Conservation (phyloP, 208 protist species). For the Leishmania gerbilli region DNA sequence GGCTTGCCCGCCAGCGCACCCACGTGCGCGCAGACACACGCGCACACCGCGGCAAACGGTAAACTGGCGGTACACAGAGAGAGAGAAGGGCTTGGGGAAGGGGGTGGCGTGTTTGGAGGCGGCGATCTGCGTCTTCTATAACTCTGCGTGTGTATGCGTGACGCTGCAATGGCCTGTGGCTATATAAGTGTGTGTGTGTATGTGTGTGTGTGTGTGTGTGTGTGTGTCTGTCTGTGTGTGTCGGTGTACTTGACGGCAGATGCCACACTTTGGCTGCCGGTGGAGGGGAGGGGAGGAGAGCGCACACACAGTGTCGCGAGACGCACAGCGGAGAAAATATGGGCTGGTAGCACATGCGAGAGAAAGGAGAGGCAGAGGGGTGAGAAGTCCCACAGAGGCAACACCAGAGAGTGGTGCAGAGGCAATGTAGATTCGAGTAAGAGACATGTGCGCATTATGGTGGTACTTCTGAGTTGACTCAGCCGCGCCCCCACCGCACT, state of each 20-base stretch:
- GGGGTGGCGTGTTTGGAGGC: not conserved
- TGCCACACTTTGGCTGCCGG: not conserved
- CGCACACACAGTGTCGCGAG: not conserved
- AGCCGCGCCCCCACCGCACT: not conserved
- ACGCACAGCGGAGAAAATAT: not conserved
- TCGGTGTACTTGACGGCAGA: not conserved
- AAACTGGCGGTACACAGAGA: not conserved
- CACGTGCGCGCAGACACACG: not conserved
- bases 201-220: not conserved
- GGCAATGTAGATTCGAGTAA: not conserved
- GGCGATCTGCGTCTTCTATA: not conserved
- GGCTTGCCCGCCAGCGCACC: not conserved
- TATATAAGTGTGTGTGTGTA: no score
- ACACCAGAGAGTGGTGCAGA: not conserved
- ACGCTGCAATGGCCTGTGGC: no score
- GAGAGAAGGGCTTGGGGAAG: not conserved
- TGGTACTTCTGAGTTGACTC: not conserved
- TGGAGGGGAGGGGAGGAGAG: not conserved
- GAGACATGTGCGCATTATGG: not conserved
- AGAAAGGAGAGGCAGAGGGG: not conserved
- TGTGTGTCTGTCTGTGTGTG: not conserved
- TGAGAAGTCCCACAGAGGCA: not conserved
- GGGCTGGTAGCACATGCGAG: not conserved
- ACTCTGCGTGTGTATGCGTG: not conserved
- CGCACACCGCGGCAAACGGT: not conserved